Evolutionary conservation across 129 eudicot species (phyloP).

Genomic region (Apium graveolens): DNA sequence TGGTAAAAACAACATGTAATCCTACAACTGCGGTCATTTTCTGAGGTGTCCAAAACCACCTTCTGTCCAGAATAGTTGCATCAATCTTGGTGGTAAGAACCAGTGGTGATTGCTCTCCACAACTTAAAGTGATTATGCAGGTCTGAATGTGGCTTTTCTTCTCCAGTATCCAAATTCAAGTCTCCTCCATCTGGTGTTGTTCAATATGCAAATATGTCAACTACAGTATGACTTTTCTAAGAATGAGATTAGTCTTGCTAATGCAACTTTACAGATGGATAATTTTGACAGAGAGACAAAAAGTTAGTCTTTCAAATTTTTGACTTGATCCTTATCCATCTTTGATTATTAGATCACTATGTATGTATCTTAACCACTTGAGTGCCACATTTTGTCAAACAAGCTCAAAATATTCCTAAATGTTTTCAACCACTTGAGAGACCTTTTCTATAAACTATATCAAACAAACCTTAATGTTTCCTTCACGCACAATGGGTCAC

Average conservation of each 20-base stretch:
- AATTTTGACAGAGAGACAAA: background rate
- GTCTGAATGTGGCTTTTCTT: background rate
- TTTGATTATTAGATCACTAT: conserved; percentile 32
- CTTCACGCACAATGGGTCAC: background rate
- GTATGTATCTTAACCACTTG: conserved; percentile 42
- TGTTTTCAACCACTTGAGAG: background rate
- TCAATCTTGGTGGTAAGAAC: background rate
- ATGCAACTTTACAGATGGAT: background rate
- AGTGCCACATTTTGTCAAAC: background rate
- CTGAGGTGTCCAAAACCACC: background rate
- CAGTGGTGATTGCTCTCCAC: background rate
- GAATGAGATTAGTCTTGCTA: background rate
- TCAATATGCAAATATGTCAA: background rate
- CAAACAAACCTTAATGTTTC: conserved; percentile 8
- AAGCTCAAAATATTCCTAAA: background rate
- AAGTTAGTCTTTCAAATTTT: background rate
- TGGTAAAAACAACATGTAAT: background rate
- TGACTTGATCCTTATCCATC: no score
- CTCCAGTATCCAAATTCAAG: background rate
- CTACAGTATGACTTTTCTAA: background rate
- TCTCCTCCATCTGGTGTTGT: background rate
- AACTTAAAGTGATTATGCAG: background rate
- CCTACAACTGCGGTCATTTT: background rate
- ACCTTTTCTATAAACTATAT: background rate
- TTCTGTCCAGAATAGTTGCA: background rate